Base-by-base conservation (phyloP, 1,284 basidiomycete genomes). In the Trametes hirsuta region DNA sequence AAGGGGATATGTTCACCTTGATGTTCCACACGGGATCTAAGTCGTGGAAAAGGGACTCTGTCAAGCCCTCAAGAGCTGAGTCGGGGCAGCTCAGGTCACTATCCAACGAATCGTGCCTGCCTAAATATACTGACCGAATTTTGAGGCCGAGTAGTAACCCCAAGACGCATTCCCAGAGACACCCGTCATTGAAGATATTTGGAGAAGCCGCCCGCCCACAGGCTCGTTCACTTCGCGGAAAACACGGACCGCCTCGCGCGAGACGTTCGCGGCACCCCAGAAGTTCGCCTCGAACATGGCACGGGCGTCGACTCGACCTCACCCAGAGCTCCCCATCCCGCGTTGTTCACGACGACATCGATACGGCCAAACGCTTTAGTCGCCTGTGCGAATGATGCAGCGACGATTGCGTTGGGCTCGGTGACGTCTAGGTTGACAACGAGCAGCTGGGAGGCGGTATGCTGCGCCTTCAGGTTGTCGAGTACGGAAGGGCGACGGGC, bases 271-370 rank as follows among this genome's bases (percentile, higher is more conserved):
- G 0, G 73, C 68, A 15, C 76, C 77, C 73, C 72, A 79, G 58
- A 77, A 76, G 54, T 76, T 67, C 51, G 66, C 61, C 4, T 77
- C 75, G 52, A 77, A 75, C 51, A 75, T 30, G 1, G 42, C 56
- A 0, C 71, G 66, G 1, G 73, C 75, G 1, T 48, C 59, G 24
- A 34, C 40, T 79, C 77, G 22, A 76, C 40, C 40, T 53, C 42
- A 22, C 51, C 51, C 5, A 42, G 14, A 10, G 72, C 49, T 9
- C 47, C 61, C 35, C 52, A 66, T 5, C 68, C 76, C 1, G 79
- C 79, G 47, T 81, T 81, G 66, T 79, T 81, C 60, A 78, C 71
- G 3, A 81, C 74, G 15, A 80, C 72, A 48, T 80, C 78, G 15
- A 80, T 56, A 11, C 76, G 69, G 8, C 77, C 79, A 59, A 80